Conservation (phyloP, 257 asterid species). For the Echium plantagineum region DNA sequence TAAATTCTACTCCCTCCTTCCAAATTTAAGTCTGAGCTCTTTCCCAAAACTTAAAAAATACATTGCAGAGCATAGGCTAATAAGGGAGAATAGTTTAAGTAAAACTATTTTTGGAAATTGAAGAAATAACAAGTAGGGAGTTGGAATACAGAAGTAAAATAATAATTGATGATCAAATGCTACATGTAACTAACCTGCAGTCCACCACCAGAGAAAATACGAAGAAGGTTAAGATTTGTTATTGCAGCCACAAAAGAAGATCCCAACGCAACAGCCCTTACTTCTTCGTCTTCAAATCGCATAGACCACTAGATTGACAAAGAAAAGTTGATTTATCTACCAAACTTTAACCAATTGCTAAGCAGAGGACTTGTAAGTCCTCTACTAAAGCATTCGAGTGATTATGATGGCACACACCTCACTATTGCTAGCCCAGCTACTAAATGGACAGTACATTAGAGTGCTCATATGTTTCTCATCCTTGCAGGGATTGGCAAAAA, state of each 20-base stretch:
- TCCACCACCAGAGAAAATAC: slow-evolving; percentile 78
- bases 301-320: slow-evolving; percentile 77
- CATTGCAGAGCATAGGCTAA: neutral
- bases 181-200: slow-evolving; percentile 55
- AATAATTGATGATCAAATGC: slow-evolving; percentile 2
- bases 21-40: neutral
- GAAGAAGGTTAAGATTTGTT: slow-evolving; percentile 83
- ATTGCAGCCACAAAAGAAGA: slow-evolving; percentile 84
- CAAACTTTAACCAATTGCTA: slow-evolving; percentile 6
- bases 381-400: too few relatives aligned
- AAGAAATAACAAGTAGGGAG: neutral
- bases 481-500: slow-evolving; percentile 93
- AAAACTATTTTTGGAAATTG: neutral
- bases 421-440: slow-evolving; percentile 93
- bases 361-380: neutral
- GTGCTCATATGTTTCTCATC: slow-evolving; percentile 95
- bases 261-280: slow-evolving; percentile 84
- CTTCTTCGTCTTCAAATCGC: slow-evolving; percentile 97
- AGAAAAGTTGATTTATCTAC: slow-evolving; percentile 12
- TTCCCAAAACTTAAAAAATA: neutral
- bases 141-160: neutral
- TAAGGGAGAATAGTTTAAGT: neutral
- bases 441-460: slow-evolving; percentile 88
- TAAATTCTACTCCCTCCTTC: neutral
- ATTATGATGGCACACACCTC: slow-evolving; percentile 37